Percentiles rank a stretch among this genome's conserved stretches.
These are phyloP conservation scores for Ustilaginoidea virens DNA, from an alignment of 2,329 filamentous ascomycete species.

Conservation along the genomic window DNA sequence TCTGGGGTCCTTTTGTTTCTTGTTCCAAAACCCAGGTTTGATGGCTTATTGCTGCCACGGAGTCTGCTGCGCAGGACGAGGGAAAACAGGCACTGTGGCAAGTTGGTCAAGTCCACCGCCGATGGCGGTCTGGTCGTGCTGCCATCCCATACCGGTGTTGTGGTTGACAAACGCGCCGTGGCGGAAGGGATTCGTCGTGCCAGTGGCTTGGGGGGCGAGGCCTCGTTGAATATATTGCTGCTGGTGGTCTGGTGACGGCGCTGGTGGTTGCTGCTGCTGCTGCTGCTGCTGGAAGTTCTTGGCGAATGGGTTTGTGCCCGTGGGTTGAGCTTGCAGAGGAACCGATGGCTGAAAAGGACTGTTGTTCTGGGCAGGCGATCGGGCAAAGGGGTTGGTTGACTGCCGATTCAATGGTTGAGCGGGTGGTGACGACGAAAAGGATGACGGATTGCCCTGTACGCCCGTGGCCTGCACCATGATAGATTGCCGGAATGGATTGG, in stretches of 20 bases:
- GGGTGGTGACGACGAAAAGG: slow-evolving; percentile 27
- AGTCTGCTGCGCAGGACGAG: slow-evolving; percentile 52
- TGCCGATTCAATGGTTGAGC: slow-evolving; percentile 35
- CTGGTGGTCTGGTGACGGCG: slow-evolving; percentile 29
- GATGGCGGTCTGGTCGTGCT: slow-evolving; percentile 61
- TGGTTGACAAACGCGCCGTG: slow-evolving; percentile 86
- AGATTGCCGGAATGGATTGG: slow-evolving; percentile 89
- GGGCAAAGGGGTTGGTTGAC: slow-evolving; percentile 79
- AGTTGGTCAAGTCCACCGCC: slow-evolving; percentile 70
- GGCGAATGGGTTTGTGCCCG: slow-evolving; percentile 46
- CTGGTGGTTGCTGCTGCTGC: slow-evolving; percentile 12
- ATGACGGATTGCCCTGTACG: slow-evolving; percentile 12
- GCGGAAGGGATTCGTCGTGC: slow-evolving; percentile 87
- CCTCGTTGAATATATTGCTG: too few relatives aligned
- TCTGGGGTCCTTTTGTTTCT: too few relatives aligned
- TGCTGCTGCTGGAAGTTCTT: slow-evolving; percentile 18
- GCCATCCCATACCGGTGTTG: slow-evolving; percentile 77
- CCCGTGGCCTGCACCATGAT: slow-evolving; percentile 56
- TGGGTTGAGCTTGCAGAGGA: slow-evolving; percentile 31
- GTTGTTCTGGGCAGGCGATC: slow-evolving; percentile 32
- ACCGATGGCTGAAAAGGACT: slow-evolving; percentile 14
- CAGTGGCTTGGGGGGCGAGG: slow-evolving; percentile 63
- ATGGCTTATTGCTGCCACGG: slow-evolving; percentile 39
- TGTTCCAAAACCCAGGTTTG: too few relatives aligned
- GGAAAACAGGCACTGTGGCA: slow-evolving; percentile 71